Base-by-base conservation (phyloP, 768 basidiomycete species). In the Auriscalpium microsporum region DNA sequence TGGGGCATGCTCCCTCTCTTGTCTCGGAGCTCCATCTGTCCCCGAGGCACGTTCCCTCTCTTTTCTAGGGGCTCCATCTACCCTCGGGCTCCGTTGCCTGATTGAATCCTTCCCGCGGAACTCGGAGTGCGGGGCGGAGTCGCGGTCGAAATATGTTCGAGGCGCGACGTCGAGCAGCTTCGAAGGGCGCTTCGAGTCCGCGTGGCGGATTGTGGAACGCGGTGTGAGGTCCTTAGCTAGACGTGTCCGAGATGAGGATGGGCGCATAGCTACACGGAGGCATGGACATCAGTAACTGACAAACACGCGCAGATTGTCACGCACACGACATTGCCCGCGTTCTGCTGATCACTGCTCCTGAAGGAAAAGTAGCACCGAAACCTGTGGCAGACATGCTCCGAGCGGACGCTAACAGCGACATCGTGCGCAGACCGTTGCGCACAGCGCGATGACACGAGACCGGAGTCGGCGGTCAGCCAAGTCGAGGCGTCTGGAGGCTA, bases 221-320 rank as follows among this genome's bases (percentile, higher is more conserved):
- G 60, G 60, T 8, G 52, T 52, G 21, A 61, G 60, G 13, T 61
- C 60, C 46, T 61, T 59, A 28, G 55, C 54, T 6, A 61, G 60
- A 38, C 58, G 60, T 14, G 54, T 59, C n/a, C 60, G 58, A 40
- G 60, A 59, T n/a, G 58, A 42, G 17, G 14, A 14, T 42, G 40
- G 40, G 13, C 40, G 40, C 13, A 13, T 17, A 42, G 13, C 40
- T 42, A 17, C 17, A 17, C 40, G n/a, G 40, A 42, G 13, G 40
- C 40, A 42, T 13, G 13, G 40, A 14, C 6, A 42, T 13, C 13
- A 42, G 40, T 14, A 42, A 5, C 14, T 42, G 40, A 17, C 13
- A 42, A 7, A 17, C 28, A 28, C 28, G 28, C 28, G 28, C 28
- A 42, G 8, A 17, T 14, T 14, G 40, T 14, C 40, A 42, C 40